phyloP scores from a whole-genome alignment of 1,284 basidiomycete genomes.

The Inonotus obliquus region DNA sequence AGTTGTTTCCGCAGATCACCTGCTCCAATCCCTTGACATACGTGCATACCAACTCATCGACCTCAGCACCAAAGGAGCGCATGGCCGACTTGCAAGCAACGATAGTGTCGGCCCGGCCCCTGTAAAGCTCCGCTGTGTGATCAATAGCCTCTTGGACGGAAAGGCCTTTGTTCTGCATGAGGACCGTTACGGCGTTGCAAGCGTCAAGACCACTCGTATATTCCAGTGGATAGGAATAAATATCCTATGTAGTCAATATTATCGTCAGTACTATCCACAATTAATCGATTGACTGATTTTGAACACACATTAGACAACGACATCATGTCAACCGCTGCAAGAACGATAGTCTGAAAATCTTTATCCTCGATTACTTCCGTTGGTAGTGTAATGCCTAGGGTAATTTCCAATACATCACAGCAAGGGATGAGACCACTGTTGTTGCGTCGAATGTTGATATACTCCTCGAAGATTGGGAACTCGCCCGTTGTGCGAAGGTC shows the following conservation, averaged over 20 bases:
- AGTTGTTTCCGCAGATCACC: slow-evolving; percentile 35
- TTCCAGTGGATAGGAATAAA: slow-evolving; percentile 66
- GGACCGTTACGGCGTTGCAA: slow-evolving; percentile 38
- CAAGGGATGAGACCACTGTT: slow-evolving; percentile 37
- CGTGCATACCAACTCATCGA: slow-evolving; percentile 29
- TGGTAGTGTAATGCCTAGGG: slow-evolving; percentile 14
- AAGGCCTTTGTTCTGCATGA: slow-evolving; percentile 33
- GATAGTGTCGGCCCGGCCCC: slow-evolving; percentile 29
- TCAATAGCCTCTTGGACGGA: slow-evolving; percentile 34
- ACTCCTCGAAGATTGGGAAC: slow-evolving; percentile 30
- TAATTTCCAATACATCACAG: slow-evolving; percentile 36
- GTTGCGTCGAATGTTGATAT: slow-evolving; percentile 34
- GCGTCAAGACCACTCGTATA: slow-evolving; percentile 33
- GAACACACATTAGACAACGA: slow-evolving; percentile 38
- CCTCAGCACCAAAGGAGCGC: slow-evolving; percentile 29
- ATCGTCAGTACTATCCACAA: not conserved
- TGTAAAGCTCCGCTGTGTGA: slow-evolving; percentile 29
- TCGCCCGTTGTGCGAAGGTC: slow-evolving; percentile 30
- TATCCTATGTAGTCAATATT: slow-evolving; percentile 38
- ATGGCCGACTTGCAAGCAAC: slow-evolving; percentile 26
- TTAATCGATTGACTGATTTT: not conserved
- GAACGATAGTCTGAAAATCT: slow-evolving; percentile 1
- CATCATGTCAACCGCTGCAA: slow-evolving; percentile 28
- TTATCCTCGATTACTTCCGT: slow-evolving; percentile 16
- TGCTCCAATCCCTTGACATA: slow-evolving; percentile 33